These are phyloP conservation scores for Letharia lupina DNA, from an alignment of 495 filamentous ascomycete species.

Conservation along the genomic window DNA sequence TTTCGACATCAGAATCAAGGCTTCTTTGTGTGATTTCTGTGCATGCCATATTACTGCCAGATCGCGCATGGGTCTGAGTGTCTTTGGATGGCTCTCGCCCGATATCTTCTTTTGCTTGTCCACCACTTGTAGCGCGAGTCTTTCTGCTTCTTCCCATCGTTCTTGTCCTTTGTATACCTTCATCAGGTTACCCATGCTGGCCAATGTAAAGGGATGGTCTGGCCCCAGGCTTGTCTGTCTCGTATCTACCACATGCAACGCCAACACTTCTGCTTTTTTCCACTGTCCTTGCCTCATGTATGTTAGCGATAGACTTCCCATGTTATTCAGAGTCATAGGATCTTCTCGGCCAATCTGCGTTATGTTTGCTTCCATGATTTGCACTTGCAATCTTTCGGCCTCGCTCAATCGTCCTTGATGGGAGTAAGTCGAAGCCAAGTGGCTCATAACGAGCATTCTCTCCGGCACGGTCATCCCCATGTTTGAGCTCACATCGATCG, in stretches of 20 bases:
- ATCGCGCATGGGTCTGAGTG: not conserved
- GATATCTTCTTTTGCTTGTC: not conserved
- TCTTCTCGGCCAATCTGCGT: not conserved
- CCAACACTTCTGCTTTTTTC: not conserved
- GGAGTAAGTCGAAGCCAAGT: not conserved
- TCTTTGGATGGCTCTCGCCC: not conserved
- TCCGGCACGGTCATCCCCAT: not conserved
- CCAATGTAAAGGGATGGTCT: not conserved
- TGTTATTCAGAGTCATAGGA: not conserved
- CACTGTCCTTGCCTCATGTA: not conserved
- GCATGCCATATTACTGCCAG: not conserved
- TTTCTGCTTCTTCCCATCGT: slow-evolving; percentile 11
- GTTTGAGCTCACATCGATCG: not conserved
- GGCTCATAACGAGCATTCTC: not conserved
- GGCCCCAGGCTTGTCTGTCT: not conserved
- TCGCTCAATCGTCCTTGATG: not conserved
- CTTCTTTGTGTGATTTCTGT: not conserved
- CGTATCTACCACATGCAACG: not conserved
- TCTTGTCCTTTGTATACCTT: slow-evolving; percentile 2
- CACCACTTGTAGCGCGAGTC: not conserved
- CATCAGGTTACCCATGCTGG: not conserved
- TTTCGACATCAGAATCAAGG: not conserved
- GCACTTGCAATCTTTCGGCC: not conserved
- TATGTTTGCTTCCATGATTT: not conserved
- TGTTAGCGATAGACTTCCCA: not conserved